These are phyloP conservation scores for Phlyctochytrium bullatum DNA, from an alignment of 192 early-diverging fungal species.

Conservation along the genomic window DNA sequence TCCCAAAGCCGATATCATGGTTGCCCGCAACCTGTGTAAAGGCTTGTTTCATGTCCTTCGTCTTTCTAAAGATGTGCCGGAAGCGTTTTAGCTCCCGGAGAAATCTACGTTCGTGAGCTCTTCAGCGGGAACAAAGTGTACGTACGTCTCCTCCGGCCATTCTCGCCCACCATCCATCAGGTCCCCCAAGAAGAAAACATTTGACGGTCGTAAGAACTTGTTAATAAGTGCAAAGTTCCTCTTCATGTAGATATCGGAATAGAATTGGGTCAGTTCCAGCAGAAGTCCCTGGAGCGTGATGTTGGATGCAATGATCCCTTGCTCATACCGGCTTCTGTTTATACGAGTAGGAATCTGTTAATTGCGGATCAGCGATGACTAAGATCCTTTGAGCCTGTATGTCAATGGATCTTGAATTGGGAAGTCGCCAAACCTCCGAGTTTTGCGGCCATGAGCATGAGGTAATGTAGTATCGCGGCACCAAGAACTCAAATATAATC, in stretches of 20 bases:
- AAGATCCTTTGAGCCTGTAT: not conserved
- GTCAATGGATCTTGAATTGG: not conserved
- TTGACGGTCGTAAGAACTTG: slow-evolving; percentile 53
- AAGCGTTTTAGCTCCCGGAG: slow-evolving; percentile 54
- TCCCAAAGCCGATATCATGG: slow-evolving; percentile 84
- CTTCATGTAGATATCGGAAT: slow-evolving; percentile 82
- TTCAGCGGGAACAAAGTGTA: no score
- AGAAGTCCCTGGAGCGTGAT: slow-evolving; percentile 46
- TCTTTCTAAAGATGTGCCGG: slow-evolving; percentile 53
- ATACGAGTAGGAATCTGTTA: slow-evolving; percentile 90
- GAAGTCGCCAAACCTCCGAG: not conserved
- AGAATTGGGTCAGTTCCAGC: slow-evolving; percentile 67
- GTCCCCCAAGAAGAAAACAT: slow-evolving; percentile 79
- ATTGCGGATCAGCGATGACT: slow-evolving; percentile 87
- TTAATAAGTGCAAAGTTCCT: slow-evolving; percentile 71
- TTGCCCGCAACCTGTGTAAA: no score
- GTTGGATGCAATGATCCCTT: not conserved
- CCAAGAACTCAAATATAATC: slow-evolving; percentile 38
- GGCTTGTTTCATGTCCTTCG: no score
- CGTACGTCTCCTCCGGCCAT: slow-evolving; percentile 27
- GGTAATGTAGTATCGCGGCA: slow-evolving; percentile 24
- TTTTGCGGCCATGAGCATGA: slow-evolving; percentile 32
- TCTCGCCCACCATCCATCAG: slow-evolving; percentile 65
- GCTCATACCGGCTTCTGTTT: slow-evolving; percentile 39
- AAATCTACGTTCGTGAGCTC: slow-evolving; percentile 52